These are phyloP conservation scores for Fusarium albidum DNA, from an alignment of 2,329 filamentous ascomycete genomes.

Conservation along the genomic window DNA sequence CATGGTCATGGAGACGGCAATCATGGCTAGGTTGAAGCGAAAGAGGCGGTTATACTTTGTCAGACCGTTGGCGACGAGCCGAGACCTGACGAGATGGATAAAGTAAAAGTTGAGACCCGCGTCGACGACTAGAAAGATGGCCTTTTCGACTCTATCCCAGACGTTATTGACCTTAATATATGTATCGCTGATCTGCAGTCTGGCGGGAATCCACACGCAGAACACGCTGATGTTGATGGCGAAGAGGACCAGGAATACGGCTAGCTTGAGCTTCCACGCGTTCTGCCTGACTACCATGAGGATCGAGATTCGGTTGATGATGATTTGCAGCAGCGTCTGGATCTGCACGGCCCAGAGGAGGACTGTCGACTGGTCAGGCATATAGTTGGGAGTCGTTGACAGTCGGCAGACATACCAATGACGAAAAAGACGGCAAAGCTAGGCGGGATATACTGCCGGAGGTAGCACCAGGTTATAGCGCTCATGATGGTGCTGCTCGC, in stretches of 20 bases:
- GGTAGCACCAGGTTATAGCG: conserved; percentile 38
- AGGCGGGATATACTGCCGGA: conserved; percentile 35
- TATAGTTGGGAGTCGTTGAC: rapidly evolving
- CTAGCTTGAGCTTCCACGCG: conserved; percentile 52
- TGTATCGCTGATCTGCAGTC: conserved; percentile 52
- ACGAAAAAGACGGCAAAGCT: conserved; percentile 40
- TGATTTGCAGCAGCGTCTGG: conserved; percentile 62
- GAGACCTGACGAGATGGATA: conserved; percentile 54
- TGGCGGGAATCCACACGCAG: conserved; percentile 62
- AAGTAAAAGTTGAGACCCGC: conserved; percentile 61
- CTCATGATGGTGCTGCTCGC: conserved; percentile 38
- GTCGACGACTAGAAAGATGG: conserved; percentile 60
- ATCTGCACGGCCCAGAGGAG: conserved; percentile 53
- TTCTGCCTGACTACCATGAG: conserved; percentile 53
- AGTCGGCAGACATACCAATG: conserved; percentile 26
- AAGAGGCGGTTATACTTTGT: conserved; percentile 58
- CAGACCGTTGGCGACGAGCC: conserved; percentile 56
- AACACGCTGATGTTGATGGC: conserved; percentile 61
- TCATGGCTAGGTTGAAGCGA: conserved; percentile 44
- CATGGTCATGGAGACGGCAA: conserved; percentile 42
- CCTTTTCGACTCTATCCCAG: conserved; percentile 63
- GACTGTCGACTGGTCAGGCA: conserved; percentile 20
- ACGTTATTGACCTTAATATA: conserved; percentile 57
- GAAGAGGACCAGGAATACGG: conserved; percentile 53
- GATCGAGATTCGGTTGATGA: conserved; percentile 62